Evolutionary conservation across 2,329 filamentous ascomycete species (phyloP).

Genomic region (Westerdykella aurantiaca): DNA sequence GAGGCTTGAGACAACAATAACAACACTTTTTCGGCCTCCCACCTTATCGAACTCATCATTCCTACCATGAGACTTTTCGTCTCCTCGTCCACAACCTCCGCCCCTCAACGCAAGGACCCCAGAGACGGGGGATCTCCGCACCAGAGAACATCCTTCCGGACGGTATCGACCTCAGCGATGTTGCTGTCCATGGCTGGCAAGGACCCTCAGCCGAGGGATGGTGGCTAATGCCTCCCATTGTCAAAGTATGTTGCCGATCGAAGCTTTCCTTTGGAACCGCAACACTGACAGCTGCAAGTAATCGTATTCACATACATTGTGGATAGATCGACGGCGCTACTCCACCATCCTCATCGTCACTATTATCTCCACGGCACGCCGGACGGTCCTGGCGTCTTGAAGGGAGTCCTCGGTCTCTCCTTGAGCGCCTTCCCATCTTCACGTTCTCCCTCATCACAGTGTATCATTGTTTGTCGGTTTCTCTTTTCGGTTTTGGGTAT

Average conservation of each 20-base stretch:
- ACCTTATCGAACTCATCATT: no score
- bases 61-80: constrained; percentile 14
- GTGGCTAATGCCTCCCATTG: constrained; percentile 19
- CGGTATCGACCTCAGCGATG: constrained; percentile 1
- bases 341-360: neutral
- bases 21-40: no score
- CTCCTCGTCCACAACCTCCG: constrained; percentile 8
- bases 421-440: neutral
- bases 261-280: neutral
- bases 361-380: neutral
- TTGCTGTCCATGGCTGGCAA: constrained; percentile 1
- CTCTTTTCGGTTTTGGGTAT: neutral
- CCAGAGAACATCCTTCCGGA: constrained; percentile 12
- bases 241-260: constrained; percentile 6
- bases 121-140: constrained; percentile 31
- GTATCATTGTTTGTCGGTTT: neutral
- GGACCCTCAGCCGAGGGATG: constrained; percentile 24
- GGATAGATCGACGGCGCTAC: constrained; percentile 4
- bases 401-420: neutral
- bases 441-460: neutral
- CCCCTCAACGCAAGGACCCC: constrained; percentile 14
- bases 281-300: constrained; percentile 4
- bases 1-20: no score
- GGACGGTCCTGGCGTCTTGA: neutral
- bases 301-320: neutral